Evolutionary conservation across 2,329 filamentous ascomycete species (phyloP), one percentile per base, ranked within the genome.

Genomic region (Grosmannia penicillata): DNA sequence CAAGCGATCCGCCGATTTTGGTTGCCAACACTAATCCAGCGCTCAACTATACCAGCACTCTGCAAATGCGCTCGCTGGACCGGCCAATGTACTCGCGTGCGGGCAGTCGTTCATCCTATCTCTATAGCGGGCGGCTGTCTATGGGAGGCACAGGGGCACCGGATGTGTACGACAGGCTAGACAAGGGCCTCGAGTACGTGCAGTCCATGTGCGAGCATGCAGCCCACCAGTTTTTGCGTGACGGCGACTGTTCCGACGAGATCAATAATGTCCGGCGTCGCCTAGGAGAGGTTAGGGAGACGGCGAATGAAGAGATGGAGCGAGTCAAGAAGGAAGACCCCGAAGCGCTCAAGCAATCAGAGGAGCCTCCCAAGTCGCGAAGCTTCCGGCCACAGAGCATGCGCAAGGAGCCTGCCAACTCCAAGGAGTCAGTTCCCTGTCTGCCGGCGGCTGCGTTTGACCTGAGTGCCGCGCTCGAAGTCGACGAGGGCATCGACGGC

Each of bases 191-290:
- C 21, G 86, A 94, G 53, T 72, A 74, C 45, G 81, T 84, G 6
- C 85, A 94, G 55, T 70, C 70, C 40, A 72, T 86, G 49, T 93
- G 83, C 54, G 87, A 95, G 59, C 77, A 78, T 38, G 87, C 82
- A 3, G 87, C 87, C 0, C 86, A 93, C 52, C 83, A 93, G 51
- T 85, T 91, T 44, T 65, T 95, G n/a, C 75, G 87, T 19, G 81
- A 86, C 38, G 87, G 86, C 10, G 80, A 91, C 51, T 94, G 87
- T 57, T 70, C 65, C n/a, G 70, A 74, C 15, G 84, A 93, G 55
- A 69, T 94, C 28, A 64, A 66, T 21, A 78, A 75, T 33, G 79
- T 87, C 38, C 72, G 76, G 51, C 63, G 67, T 41, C 72, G 75
- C 14, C 70, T 93, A 31, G 59, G 60, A 8, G 68, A 78, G 39